These are phyloP conservation scores for Nakazawaea holstii DNA, from an alignment of 805 yeast genomes.

Conservation along the genomic window DNA sequence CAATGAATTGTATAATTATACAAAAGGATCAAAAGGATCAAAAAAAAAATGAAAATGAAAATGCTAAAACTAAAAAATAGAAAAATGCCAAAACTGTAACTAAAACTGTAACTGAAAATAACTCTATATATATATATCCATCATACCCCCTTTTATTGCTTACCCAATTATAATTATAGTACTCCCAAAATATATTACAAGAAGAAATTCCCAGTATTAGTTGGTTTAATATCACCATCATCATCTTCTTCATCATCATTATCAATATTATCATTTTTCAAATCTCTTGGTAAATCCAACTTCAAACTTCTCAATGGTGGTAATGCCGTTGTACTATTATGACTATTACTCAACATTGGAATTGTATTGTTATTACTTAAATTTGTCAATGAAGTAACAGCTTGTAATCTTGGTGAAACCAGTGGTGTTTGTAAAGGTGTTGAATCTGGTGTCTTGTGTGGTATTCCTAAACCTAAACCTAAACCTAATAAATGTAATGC, in stretches of 20 bases:
- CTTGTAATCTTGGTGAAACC: conserved; percentile 25
- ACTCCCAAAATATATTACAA: too few relatives aligned
- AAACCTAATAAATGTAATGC: conserved; percentile 25
- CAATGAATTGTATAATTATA: too few relatives aligned
- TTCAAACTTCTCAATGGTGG: conserved; percentile 49
- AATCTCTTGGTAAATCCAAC: conserved; percentile 42
- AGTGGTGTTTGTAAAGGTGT: conserved; percentile 32
- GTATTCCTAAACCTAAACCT: conserved; percentile 16
- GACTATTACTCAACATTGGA: not conserved
- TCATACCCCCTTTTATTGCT: too few relatives aligned
- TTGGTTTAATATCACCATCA: conserved; percentile 1
- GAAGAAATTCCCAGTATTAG: conserved; percentile 4
- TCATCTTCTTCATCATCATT: conserved; percentile 8
- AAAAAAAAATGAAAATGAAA: too few relatives aligned
- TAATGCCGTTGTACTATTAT: conserved; percentile 19
- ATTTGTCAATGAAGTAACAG: conserved; percentile 8
- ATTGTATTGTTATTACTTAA: conserved; percentile 8
- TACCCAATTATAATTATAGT: too few relatives aligned
- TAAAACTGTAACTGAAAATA: too few relatives aligned
- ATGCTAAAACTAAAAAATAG: too few relatives aligned
- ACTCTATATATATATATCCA: not conserved
- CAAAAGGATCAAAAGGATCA: too few relatives aligned
- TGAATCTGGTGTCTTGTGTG: conserved; percentile 22
- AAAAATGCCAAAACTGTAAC: too few relatives aligned
- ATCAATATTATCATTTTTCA: conserved; percentile 11